Evolutionary conservation across 1,284 basidiomycete species (phyloP).

Genomic region (Ganoderma leucocontextum): DNA sequence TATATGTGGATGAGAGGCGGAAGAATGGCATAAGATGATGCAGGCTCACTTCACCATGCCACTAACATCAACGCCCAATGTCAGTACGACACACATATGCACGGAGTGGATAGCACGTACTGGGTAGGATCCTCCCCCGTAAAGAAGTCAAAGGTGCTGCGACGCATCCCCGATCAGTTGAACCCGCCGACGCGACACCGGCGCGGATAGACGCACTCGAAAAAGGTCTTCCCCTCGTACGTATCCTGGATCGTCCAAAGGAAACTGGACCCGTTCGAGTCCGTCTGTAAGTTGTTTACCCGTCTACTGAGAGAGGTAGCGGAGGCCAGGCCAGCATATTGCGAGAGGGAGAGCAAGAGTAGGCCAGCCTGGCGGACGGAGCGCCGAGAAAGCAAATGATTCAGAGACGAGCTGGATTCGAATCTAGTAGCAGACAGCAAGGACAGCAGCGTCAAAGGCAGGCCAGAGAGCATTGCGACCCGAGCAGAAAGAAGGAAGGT

Average conservation of each 20-base stretch:
- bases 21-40: too few species aligned
- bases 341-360: constrained; percentile 27
- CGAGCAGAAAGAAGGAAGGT: constrained; percentile 4
- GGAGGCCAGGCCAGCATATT: constrained; percentile 15
- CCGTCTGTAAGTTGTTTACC: constrained; percentile 36
- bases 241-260: constrained; percentile 50
- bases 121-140: constrained; percentile 70
- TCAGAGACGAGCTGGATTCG: constrained; percentile 9
- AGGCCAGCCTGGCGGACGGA: constrained; percentile 12
- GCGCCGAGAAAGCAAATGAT: neutral
- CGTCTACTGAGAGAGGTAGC: constrained; percentile 33
- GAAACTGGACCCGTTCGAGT: constrained; percentile 39
- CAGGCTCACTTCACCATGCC: constrained; percentile 66
- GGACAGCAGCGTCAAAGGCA: constrained; percentile 32
- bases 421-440: constrained; percentile 24
- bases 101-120: constrained; percentile 46
- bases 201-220: constrained; percentile 41
- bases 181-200: neutral
- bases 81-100: constrained; percentile 19
- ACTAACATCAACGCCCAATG: constrained; percentile 44
- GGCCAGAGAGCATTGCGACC: constrained; percentile 30
- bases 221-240: constrained; percentile 45
- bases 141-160: constrained; percentile 67
- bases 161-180: constrained; percentile 10
- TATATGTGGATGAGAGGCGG: too few species aligned